Percentiles rank a stretch among this genome's conserved stretches.
Conservation (phyloP, 1,284 basidiomycete species). For the Afroboletus lepidellus region DNA sequence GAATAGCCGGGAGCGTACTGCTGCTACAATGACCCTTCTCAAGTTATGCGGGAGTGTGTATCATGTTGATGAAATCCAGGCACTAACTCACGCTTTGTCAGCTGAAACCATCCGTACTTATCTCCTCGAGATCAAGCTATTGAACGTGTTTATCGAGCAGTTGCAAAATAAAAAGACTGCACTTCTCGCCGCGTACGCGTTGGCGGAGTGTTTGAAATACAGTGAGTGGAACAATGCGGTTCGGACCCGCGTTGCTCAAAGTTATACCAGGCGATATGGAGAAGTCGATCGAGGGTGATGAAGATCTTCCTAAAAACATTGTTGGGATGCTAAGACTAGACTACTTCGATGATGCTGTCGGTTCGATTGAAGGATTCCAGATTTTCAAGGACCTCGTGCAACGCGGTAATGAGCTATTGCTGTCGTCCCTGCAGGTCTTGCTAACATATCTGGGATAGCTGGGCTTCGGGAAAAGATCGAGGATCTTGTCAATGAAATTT, state of each 20-base stretch:
- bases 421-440: neutral
- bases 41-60: slow-evolving; percentile 4
- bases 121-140: neutral
- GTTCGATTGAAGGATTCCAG: slow-evolving; percentile 28
- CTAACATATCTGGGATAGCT: slow-evolving; percentile 15
- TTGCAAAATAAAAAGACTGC: slow-evolving; percentile 6
- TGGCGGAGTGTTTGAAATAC: slow-evolving; percentile 2
- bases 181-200: slow-evolving; percentile 14
- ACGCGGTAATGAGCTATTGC: slow-evolving; percentile 12
- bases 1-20: slow-evolving; percentile 14
- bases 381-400: slow-evolving; percentile 28
- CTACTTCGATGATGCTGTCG: slow-evolving; percentile 30
- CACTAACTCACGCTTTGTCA: neutral
- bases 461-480: slow-evolving; percentile 17
- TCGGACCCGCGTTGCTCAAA: neutral
- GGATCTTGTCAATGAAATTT: slow-evolving; percentile 11
- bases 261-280: slow-evolving; percentile 21
- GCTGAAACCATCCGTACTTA: neutral
- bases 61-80: no score
- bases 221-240: slow-evolving; percentile 4
- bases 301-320: no score
- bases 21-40: slow-evolving; percentile 21
- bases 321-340: no score
- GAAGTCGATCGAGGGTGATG: slow-evolving; percentile 2
- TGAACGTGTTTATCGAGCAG: slow-evolving; percentile 8